These are phyloP conservation scores for Chytriomyces confervae DNA, from an alignment of 192 early-diverging fungal species.

Conservation along the genomic window DNA sequence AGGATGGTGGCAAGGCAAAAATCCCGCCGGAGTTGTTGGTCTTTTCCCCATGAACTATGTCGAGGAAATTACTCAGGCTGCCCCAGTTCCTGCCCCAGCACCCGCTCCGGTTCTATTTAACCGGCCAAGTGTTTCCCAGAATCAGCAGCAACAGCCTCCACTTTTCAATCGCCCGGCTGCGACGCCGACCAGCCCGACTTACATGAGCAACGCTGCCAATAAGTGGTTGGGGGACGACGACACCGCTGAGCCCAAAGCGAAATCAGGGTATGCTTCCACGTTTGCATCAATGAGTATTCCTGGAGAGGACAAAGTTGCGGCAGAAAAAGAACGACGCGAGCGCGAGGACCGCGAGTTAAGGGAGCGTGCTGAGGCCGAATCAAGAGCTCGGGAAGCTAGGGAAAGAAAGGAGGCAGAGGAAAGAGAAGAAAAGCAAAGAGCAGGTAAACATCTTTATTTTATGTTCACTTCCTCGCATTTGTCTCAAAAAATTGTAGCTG, in stretches of 20 bases:
- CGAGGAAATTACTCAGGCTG: conserved; percentile 23
- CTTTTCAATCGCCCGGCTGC: neutral
- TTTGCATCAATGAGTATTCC: conserved; percentile 1
- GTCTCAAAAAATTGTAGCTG: conserved; percentile 4
- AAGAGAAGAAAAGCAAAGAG: conserved; percentile 43
- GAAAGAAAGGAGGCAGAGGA: conserved; percentile 29
- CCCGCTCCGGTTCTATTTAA: conserved; percentile 20
- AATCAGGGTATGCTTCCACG: neutral
- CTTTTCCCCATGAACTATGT: conserved; percentile 77
- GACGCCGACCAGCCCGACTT: conserved; percentile 16
- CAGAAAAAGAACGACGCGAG: conserved; percentile 52
- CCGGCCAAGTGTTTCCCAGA: conserved; percentile 3
- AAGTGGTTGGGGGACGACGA: conserved; percentile 38
- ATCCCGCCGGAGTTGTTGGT: conserved; percentile 74
- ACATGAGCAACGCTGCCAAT: conserved; percentile 43
- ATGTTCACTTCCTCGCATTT: conserved; percentile 29
- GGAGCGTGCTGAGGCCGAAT: conserved; percentile 38
- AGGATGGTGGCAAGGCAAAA: conserved; percentile 91
- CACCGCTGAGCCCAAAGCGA: conserved; percentile 38
- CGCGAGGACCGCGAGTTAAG: conserved; percentile 51
- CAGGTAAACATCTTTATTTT: conserved; percentile 36
- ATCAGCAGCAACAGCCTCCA: neutral
- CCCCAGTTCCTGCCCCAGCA: neutral
- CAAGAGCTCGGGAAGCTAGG: conserved; percentile 32
- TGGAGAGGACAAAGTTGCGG: conserved; percentile 30